These are phyloP conservation scores for Dichotomopilus funicola DNA, from an alignment of 2,329 filamentous ascomycete genomes.

Conservation along the genomic window DNA sequence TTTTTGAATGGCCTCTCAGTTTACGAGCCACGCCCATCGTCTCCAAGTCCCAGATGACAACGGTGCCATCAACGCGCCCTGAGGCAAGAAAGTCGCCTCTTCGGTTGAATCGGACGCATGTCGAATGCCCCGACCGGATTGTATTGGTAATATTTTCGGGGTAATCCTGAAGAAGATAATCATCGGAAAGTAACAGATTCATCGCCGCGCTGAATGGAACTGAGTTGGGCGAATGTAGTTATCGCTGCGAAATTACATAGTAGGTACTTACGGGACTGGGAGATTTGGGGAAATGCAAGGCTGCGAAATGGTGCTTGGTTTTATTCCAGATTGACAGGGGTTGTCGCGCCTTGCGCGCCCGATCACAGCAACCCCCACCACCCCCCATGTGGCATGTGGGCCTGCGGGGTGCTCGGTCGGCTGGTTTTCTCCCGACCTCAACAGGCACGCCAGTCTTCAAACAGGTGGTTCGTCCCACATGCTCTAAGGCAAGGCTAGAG, in stretches of 20 bases:
- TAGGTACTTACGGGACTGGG: background rate
- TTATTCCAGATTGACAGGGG: background rate
- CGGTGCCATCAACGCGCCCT: conserved; percentile 86
- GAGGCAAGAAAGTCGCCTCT: conserved; percentile 92
- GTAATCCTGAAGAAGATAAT: conserved; percentile 69
- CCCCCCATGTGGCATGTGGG: background rate
- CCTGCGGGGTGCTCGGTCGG: conserved; percentile 6
- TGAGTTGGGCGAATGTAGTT: too few relatives aligned
- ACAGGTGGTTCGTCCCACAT: background rate
- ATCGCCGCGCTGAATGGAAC: conserved; percentile 31
- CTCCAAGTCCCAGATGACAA: conserved; percentile 95
- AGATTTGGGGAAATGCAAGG: conserved; percentile 14
- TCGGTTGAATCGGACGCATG: conserved; percentile 78
- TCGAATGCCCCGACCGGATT: conserved; percentile 65
- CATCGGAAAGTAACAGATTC: conserved; percentile 56
- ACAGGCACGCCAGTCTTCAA: background rate
- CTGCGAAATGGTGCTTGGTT: background rate
- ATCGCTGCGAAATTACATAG: too few relatives aligned
- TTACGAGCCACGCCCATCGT: conserved; percentile 96
- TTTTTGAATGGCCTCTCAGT: conserved; percentile 83
- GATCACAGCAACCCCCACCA: too few relatives aligned
- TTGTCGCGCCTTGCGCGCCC: background rate
- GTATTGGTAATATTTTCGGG: conserved; percentile 84
- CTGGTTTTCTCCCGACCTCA: background rate
- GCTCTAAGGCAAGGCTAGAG: background rate